phyloP scores from a whole-genome alignment of 2,329 filamentous ascomycete species.

The Plectosphaerella sp. region DNA sequence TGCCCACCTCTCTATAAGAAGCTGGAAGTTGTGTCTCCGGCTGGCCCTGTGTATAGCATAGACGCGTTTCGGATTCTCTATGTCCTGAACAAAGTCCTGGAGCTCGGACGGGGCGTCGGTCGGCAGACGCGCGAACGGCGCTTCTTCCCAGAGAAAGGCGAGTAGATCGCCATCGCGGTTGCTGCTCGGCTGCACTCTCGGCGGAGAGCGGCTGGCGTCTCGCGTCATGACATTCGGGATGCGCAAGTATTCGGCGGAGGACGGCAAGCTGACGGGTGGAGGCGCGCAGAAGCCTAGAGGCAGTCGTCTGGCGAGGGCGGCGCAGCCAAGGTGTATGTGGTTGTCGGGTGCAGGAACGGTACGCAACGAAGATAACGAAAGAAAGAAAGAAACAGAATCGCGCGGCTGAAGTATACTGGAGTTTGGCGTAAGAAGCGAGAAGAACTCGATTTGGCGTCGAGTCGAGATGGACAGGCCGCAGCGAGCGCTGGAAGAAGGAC shows the following conservation, averaged over 20 bases:
- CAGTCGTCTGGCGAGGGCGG: no score
- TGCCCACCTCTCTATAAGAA: conserved; percentile 61
- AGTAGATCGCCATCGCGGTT: conserved; percentile 42
- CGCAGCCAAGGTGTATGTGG: neutral
- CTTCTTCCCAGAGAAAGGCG: conserved; percentile 55
- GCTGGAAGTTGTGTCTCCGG: conserved; percentile 60
- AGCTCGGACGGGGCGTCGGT: conserved; percentile 56
- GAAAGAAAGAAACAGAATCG: no score
- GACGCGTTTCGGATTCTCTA: conserved; percentile 57
- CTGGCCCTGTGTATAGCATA: conserved; percentile 58
- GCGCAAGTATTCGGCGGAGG: conserved; percentile 1
- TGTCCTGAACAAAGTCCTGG: conserved; percentile 47
- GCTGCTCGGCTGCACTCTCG: conserved; percentile 24
- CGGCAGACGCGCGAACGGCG: conserved; percentile 53
- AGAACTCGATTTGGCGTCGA: no score
- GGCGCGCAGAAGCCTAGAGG: neutral
- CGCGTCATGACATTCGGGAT: conserved; percentile 43
- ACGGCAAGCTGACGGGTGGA: neutral
- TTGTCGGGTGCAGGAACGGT: no score
- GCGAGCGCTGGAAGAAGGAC: no score
- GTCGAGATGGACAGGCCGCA: no score
- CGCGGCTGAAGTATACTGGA: no score
- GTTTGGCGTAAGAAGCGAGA: no score
- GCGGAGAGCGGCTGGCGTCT: conserved; percentile 32
- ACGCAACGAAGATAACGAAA: no score